Evolutionary conservation across 345 rosid species (phyloP).

Genomic region (Adansonia digitata): DNA sequence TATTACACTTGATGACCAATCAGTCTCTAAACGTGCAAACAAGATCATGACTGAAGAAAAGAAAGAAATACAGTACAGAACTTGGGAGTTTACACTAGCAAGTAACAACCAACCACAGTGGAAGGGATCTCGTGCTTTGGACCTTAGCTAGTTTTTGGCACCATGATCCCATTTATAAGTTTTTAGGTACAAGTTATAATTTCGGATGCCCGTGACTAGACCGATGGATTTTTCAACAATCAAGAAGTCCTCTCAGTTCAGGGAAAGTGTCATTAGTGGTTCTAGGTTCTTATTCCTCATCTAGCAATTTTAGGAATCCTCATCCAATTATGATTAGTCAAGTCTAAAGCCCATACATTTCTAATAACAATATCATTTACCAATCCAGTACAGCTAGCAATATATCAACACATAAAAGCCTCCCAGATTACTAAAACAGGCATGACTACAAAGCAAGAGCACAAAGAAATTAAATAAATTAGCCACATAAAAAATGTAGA

Average conservation of each 20-base stretch:
- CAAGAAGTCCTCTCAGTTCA: not conserved
- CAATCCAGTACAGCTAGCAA: not conserved
- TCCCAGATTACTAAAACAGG: not conserved
- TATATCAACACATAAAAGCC: not conserved
- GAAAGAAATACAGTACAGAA: too few relatives aligned
- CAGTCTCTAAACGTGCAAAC: too few relatives aligned
- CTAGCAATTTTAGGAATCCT: not conserved
- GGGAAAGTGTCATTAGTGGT: not conserved
- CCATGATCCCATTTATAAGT: not conserved
- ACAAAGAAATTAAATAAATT: not conserved
- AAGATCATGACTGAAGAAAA: too few relatives aligned
- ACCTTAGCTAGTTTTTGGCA: not conserved
- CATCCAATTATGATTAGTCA: not conserved
- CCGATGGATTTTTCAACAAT: not conserved
- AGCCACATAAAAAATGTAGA: not conserved
- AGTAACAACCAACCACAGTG: too few relatives aligned
- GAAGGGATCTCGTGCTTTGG: too few relatives aligned
- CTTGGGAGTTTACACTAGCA: too few relatives aligned
- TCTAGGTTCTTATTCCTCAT: not conserved
- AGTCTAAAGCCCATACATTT: not conserved
- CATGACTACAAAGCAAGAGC: not conserved
- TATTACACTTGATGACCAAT: too few relatives aligned
- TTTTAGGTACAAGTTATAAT: not conserved
- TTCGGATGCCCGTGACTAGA: not conserved
- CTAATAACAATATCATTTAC: not conserved